Conservation (phyloP, 225 moss, liverwort and hornwort genomes). For the Rhytidiadelphus loreus region DNA sequence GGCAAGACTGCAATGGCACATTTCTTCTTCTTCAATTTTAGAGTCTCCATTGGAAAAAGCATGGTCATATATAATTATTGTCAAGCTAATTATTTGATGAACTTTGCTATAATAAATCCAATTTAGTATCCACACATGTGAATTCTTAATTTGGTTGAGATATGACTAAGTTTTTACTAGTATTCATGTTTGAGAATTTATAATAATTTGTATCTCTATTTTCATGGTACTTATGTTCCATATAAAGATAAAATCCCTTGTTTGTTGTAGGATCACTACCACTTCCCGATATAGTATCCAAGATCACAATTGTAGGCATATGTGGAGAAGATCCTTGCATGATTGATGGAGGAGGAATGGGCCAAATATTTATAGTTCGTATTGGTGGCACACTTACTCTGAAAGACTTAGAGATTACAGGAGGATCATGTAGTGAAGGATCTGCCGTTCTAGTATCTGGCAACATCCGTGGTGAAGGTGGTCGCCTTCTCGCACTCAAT, state of each 20-base stretch:
- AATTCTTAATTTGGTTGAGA: not conserved
- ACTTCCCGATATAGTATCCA: constrained; percentile 49
- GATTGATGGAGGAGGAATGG: constrained; percentile 43
- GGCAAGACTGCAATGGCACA: no score
- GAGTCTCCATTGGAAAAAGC: not conserved
- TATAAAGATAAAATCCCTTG: not conserved
- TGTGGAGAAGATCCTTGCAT: constrained; percentile 43
- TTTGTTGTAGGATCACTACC: constrained; percentile 48
- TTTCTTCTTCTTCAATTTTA: not conserved
- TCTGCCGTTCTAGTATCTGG: constrained; percentile 50
- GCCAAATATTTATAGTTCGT: constrained; percentile 61
- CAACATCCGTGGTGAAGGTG: constrained; percentile 5
- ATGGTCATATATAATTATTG: not conserved
- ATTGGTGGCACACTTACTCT: constrained; percentile 56
- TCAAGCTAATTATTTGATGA: not conserved
- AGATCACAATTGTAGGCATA: constrained; percentile 51
- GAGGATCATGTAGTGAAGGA: constrained; percentile 61
- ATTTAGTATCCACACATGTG: no score
- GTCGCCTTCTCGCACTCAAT: constrained; percentile 19
- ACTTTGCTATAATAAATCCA: no score
- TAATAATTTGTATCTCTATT: not conserved
- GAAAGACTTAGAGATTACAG: constrained; percentile 54
- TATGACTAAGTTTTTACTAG: no score
- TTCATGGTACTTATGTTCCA: accelerated
- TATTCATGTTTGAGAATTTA: no score